These are phyloP conservation scores for Metarhizium anisopliae DNA, from an alignment of 2,329 filamentous ascomycete genomes.

Conservation along the genomic window DNA sequence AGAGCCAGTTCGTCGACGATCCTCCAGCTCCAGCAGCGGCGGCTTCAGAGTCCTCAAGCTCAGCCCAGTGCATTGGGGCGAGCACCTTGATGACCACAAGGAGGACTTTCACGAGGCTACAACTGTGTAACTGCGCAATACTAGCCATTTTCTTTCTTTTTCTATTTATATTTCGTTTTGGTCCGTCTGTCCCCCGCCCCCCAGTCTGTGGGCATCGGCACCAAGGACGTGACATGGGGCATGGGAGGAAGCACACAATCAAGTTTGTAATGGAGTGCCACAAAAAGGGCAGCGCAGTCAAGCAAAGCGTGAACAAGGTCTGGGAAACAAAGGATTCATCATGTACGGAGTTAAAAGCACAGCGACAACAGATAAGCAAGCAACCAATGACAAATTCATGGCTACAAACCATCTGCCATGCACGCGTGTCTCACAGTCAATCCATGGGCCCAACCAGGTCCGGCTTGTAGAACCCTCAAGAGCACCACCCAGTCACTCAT, in stretches of 20 bases:
- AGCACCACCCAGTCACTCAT: no score
- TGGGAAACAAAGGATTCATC: not conserved
- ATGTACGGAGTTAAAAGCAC: not conserved
- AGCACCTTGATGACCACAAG: slow-evolving; percentile 47
- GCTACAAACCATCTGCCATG: not conserved
- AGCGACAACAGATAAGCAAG: not conserved
- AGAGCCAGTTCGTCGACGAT: slow-evolving; percentile 32
- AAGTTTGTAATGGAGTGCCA: not conserved
- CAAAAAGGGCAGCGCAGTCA: not conserved
- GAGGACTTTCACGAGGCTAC: slow-evolving; percentile 43
- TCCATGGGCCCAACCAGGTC: no score
- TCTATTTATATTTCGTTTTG: not conserved
- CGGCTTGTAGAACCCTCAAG: no score
- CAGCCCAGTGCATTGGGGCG: slow-evolving; percentile 55
- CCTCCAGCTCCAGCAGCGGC: slow-evolving; percentile 35
- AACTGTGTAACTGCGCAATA: slow-evolving; percentile 24
- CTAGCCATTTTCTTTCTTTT: not conserved
- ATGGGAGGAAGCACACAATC: not conserved
- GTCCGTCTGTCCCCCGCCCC: no score
- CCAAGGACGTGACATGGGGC: not conserved
- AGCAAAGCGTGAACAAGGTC: not conserved
- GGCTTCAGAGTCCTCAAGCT: slow-evolving; percentile 51
- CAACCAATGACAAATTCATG: not conserved
- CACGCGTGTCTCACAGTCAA: not conserved
- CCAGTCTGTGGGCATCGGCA: not conserved